Conservation (phyloP, 345 rosid species). For the Turnera subulata region DNA sequence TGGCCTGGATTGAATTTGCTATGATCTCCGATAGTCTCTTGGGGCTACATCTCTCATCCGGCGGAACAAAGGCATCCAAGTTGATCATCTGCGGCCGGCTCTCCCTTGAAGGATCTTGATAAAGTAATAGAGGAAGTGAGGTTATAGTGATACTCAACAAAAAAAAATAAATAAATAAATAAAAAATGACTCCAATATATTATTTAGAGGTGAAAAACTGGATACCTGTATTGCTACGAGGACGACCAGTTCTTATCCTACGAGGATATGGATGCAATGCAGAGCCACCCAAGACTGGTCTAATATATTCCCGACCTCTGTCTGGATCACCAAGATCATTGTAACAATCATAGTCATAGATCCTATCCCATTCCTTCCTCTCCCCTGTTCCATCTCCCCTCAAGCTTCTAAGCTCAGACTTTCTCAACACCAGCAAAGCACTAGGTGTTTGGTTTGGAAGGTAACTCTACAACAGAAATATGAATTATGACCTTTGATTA, state of each 20-base stretch:
- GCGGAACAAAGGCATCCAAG: conserved; percentile 49
- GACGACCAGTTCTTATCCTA: conserved; percentile 41
- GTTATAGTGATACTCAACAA: background rate
- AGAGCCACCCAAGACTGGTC: conserved; percentile 50
- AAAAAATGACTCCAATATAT: background rate
- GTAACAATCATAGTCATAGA: conserved; percentile 51
- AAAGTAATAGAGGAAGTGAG: background rate
- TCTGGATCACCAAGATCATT: conserved; percentile 53
- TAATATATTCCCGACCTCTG: conserved; percentile 25
- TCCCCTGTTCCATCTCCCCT: conserved; percentile 41
- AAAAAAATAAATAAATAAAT: background rate
- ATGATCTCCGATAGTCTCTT: conserved; percentile 43
- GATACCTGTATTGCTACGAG: conserved; percentile 30
- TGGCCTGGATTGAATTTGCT: conserved; percentile 36
- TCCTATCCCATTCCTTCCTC: conserved; percentile 50
- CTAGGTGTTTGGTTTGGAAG: conserved; percentile 47
- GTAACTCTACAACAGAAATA: conserved; percentile 33
- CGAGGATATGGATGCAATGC: conserved; percentile 52
- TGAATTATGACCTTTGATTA: background rate
- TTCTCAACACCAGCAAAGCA: conserved; percentile 36
- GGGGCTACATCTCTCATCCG: conserved; percentile 54
- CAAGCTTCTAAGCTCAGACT: conserved; percentile 41
- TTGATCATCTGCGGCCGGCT: conserved; percentile 27
- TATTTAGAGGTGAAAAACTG: background rate
- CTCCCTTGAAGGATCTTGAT: conserved; percentile 27